phyloP scores from a whole-genome alignment of 768 basidiomycete species.

The Boletus huronensis region DNA sequence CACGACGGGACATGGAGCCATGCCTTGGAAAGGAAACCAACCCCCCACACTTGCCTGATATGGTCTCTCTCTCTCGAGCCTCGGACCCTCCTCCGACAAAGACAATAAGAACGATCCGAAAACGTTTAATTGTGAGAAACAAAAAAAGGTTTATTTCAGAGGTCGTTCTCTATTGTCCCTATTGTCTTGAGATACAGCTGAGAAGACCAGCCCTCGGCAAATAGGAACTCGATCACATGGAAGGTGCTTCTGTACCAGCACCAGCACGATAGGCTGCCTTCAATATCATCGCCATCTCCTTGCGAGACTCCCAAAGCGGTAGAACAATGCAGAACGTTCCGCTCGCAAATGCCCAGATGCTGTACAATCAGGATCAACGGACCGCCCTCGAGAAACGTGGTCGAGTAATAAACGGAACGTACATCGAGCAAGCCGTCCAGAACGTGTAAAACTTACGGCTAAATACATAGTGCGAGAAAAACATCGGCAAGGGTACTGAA shows the following conservation, averaged over 20 bases:
- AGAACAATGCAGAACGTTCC: slow-evolving; percentile 38
- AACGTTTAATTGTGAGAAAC: slow-evolving; percentile 14
- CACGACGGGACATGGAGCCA: neutral
- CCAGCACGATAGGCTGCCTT: slow-evolving; percentile 9
- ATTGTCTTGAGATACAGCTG: slow-evolving; percentile 14
- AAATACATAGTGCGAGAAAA: slow-evolving; percentile 38
- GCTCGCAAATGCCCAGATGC: slow-evolving; percentile 36
- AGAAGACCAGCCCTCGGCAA: slow-evolving; percentile 5
- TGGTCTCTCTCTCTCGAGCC: neutral
- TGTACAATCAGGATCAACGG: slow-evolving; percentile 9
- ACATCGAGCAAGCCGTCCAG: slow-evolving; percentile 40
- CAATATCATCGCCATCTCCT: slow-evolving; percentile 30
- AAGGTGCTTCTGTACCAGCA: neutral
- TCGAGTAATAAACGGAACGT: slow-evolving; percentile 4
- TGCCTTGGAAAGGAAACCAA: slow-evolving; percentile 2
- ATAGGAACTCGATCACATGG: neutral
- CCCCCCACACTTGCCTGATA: slow-evolving; percentile 5
- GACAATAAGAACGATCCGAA: slow-evolving; percentile 27
- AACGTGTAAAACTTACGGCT: slow-evolving; percentile 35
- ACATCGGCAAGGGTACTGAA: slow-evolving; percentile 38
- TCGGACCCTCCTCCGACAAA: slow-evolving; percentile 3
- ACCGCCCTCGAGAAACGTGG: neutral
- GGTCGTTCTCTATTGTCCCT: slow-evolving; percentile 24
- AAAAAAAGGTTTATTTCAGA: slow-evolving; percentile 10
- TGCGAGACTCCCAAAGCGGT: slow-evolving; percentile 36